A percentile compares a stretch with the other conserved stretches of the same genome.
Evolutionary conservation across 2,329 filamentous ascomycete species (phyloP).

Genomic region (Xylariaceae sp.): DNA sequence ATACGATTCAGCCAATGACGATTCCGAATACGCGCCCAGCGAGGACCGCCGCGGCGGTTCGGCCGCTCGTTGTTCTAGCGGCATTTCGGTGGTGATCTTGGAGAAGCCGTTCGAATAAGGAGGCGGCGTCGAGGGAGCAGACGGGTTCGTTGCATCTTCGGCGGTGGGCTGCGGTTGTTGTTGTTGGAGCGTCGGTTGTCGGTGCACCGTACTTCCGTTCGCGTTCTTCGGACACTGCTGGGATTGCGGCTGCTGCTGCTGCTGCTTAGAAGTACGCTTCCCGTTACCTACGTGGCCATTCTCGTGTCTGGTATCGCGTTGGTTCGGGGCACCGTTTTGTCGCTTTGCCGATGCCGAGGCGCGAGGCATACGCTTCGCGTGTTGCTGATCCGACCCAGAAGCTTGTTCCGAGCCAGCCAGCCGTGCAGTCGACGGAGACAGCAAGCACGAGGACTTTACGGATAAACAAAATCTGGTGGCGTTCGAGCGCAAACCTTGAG

Average conservation of each 20-base stretch:
- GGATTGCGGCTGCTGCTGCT: constrained; percentile 8
- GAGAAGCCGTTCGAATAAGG: constrained; percentile 33
- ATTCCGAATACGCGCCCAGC: constrained; percentile 47
- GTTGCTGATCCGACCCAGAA: constrained; percentile 40
- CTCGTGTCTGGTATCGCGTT: constrained; percentile 74
- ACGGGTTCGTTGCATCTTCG: constrained; percentile 30
- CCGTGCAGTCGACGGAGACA: constrained; percentile 24
- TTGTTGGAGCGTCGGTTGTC: constrained; percentile 15
- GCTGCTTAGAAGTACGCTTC: constrained; percentile 46
- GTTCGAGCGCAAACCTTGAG: constrained; percentile 6
- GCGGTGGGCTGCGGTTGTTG: constrained; percentile 19
- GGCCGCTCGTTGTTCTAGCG: constrained; percentile 37
- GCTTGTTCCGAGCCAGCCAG: constrained; percentile 40
- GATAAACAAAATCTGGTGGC: constrained; percentile 1
- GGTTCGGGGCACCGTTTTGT: constrained; percentile 55
- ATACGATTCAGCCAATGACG: constrained; percentile 48
- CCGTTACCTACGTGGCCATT: constrained; percentile 78
- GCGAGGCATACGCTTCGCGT: constrained; percentile 54
- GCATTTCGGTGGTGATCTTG: constrained; percentile 35
- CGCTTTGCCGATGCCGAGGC: constrained; percentile 54
- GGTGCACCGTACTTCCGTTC: constrained; percentile 30
- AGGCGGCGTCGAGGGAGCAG: constrained; percentile 32
- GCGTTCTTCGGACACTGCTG: constrained; percentile 35
- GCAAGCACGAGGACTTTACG: constrained; percentile 5
- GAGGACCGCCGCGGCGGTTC: constrained; percentile 33